Base-by-base conservation (phyloP, 495 filamentous ascomycete genomes). In the Penicillium alfredii region DNA sequence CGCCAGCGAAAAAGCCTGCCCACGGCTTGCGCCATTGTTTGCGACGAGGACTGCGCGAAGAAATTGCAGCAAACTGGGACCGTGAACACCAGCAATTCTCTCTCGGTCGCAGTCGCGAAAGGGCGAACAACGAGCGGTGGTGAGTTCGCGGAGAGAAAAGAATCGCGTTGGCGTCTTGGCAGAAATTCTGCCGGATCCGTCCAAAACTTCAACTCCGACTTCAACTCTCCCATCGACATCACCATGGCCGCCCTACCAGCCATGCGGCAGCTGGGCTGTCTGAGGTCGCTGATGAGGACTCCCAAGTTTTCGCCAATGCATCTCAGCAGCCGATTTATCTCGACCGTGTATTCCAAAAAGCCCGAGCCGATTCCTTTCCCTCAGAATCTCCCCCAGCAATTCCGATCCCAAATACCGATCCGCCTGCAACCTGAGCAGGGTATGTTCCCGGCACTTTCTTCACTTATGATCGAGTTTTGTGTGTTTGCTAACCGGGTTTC, bases 181-280 rank as follows among this genome's bases (percentile, higher is more conserved):
- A 45, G 57, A 58, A 59, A 69, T 63, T 66, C 60, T 68, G 62
- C 62, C 55, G 45, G 53, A 39, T 45, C 56, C 51, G 41, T 44
- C 42, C 47, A 50, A 51, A 55, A 56, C 53, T 46, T 57, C 47
- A 32, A 53, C 52, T 52, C 53, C 53, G 44, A 49, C 53, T 44
- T 57, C n/a, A n/a, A n/a, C n/a, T 47, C 42, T 43, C 35, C 28
- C 38, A 25, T 40, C 40, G 38, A 47, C 46, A 48, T 38, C 40
- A 53, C 34, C 34, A 85, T 85, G 82, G 78, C 81, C 55, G 65
- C 61, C 34, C 55, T 73, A 47, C 68, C 67, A 43, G 61, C 73
- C 37, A 56, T 78, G 58, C 78, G 77, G 78, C 81, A 74, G 40
- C 64, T 82, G 68, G 71, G 73, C 74, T 78, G 76, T 66, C 76